Evolutionary conservation across 805 yeast species (phyloP), one percentile per base, ranked within the genome.

Genomic region (Yamadazyma philogaea): DNA sequence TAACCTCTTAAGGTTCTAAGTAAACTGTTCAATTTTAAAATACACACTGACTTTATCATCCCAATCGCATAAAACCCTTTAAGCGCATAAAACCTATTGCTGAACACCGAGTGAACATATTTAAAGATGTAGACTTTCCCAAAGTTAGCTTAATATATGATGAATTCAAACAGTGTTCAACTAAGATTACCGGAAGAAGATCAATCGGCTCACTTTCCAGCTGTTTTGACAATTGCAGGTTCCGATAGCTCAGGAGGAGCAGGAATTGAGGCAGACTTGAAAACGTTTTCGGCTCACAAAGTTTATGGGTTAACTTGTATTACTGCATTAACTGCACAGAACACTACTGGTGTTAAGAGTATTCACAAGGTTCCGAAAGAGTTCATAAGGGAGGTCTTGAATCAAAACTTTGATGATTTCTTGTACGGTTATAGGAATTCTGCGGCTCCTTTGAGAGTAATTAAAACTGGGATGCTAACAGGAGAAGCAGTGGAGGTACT

Each of bases 201-300:
- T 7, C 10, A 24, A 5, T 11, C 15, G n/a, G 10, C 33, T 14
- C 4, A 30, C 3, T 27, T 51, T 3, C 60, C 58, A 6, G 61
- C 53, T 3, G 63, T 58, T 16, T 42, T 62, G 41, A 67, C 74
- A 0, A 56, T 70, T 34, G 88, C 88, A 1, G 95, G 95, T 0
- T 82, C 91, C 0, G 96, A 87, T 57, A 77, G 82, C 34, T 82
- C 91, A 8, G 96, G 96, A 2, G 96, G 96, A 3, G 96, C 96
- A 2, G 96, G 96, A 2, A 81, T 87, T 38, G 96, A 87, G 59
- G 96, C 96, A 0, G 96, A 87, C 57, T 57, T 87, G 30, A 88
- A 88, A 63, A 81, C 96, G 0, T 75, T 87, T 42, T 71, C 84
- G 3, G 84, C 85, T 1, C 86, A 84, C 53, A 77, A 78, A 12